Evolutionary conservation across 306 rosid genomes (phyloP).

Genomic region (Pterocarpus macrocarpus): DNA sequence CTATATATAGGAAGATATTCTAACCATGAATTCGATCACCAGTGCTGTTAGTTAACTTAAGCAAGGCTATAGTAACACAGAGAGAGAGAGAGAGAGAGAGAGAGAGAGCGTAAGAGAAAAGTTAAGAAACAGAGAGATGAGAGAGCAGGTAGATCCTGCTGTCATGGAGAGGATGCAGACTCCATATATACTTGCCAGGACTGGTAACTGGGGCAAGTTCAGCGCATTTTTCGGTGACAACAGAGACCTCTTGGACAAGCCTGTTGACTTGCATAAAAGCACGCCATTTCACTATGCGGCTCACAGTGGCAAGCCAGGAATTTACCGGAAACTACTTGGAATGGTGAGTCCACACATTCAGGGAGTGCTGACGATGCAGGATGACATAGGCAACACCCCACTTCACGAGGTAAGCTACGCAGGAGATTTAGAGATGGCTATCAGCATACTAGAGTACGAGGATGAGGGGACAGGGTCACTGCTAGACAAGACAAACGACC

Average conservation of each 20-base stretch:
- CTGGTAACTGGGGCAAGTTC: too few relatives aligned
- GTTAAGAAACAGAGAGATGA: too few relatives aligned
- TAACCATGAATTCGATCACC: too few relatives aligned
- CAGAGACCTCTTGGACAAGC: not conserved
- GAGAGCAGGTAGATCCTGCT: too few relatives aligned
- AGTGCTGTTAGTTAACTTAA: too few relatives aligned
- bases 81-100: too few relatives aligned
- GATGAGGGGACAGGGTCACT: not conserved
- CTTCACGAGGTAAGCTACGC: conserved; percentile 52
- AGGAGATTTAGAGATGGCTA: conserved; percentile 42
- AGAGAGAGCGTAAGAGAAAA: too few relatives aligned
- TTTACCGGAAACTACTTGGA: conserved; percentile 32
- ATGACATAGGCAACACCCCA: not conserved
- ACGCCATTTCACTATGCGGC: conserved; percentile 29
- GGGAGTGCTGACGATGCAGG: conserved; percentile 45
- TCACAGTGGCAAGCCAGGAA: conserved; percentile 19
- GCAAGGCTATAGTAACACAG: too few relatives aligned
- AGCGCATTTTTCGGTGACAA: not conserved
- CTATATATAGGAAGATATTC: too few relatives aligned
- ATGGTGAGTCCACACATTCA: not conserved
- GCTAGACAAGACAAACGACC: conserved; percentile 4
- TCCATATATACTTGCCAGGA: too few relatives aligned
- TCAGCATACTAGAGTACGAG: conserved; percentile 16
- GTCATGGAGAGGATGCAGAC: too few relatives aligned
- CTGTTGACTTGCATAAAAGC: conserved; percentile 35